Conservation (phyloP, 345 rosid genomes). For the Zanthoxylum bungeanum region DNA sequence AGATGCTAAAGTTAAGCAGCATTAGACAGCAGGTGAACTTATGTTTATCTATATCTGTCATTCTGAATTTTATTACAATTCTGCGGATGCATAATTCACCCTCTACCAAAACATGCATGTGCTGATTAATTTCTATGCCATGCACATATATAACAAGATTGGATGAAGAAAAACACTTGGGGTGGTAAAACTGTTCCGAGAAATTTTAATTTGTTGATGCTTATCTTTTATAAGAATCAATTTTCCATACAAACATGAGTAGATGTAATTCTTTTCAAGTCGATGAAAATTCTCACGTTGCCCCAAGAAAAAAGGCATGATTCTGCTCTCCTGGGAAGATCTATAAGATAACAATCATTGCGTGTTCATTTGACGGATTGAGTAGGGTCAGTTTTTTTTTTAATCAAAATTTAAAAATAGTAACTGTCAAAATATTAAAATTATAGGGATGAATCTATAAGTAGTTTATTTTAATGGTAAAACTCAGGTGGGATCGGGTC, state of each 20-base stretch:
- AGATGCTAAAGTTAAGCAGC: conserved; percentile 32
- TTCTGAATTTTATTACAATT: not conserved
- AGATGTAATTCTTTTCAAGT: too few relatives aligned
- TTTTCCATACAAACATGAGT: too few relatives aligned
- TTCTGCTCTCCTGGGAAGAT: not conserved
- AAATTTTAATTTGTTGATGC: not conserved
- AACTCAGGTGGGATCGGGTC: too few relatives aligned
- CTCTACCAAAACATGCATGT: not conserved
- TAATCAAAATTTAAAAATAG: too few relatives aligned
- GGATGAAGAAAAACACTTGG: not conserved
- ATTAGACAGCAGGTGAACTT: not conserved
- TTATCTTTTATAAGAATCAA: not conserved
- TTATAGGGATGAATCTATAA: too few relatives aligned
- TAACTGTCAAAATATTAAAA: too few relatives aligned
- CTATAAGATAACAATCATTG: too few relatives aligned
- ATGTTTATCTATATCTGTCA: not conserved
- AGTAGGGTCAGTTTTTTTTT: too few relatives aligned
- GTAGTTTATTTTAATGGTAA: too few relatives aligned
- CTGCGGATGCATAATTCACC: not conserved
- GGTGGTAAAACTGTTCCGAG: not conserved
- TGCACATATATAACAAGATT: not conserved
- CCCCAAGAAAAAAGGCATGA: too few relatives aligned
- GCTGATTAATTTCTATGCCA: not conserved
- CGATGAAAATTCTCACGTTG: too few relatives aligned
- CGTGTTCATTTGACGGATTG: too few relatives aligned